These are phyloP conservation scores for Dryas drummondii DNA, from an alignment of 306 rosid species.

Conservation along the genomic window DNA sequence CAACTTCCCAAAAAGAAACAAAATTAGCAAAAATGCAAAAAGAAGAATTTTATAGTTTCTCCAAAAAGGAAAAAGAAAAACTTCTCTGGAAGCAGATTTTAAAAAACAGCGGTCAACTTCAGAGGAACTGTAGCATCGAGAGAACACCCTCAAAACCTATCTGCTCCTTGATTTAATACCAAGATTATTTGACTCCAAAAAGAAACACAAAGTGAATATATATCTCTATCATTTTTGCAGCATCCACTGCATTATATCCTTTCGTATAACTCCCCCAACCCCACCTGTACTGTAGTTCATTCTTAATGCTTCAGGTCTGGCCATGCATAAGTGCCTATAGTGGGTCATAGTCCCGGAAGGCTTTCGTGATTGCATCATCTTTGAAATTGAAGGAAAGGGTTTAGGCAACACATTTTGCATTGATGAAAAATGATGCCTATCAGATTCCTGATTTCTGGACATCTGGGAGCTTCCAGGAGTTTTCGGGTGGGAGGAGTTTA, in stretches of 20 bases:
- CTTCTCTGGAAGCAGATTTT: not conserved
- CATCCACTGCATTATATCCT: conserved; percentile 81
- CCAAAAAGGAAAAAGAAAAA: not conserved
- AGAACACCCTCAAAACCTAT: conserved; percentile 8
- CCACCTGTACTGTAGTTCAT: conserved; percentile 32
- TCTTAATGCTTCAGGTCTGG: conserved; percentile 29
- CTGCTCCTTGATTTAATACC: not conserved
- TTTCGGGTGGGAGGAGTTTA: conserved; percentile 40
- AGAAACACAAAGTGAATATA: not conserved
- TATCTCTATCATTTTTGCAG: conserved; percentile 34
- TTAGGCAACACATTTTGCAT: conserved; percentile 35
- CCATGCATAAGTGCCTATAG: conserved; percentile 46
- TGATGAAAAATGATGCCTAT: conserved; percentile 59
- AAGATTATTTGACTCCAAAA: not conserved
- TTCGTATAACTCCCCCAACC: conserved; percentile 57
- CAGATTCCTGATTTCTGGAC: conserved; percentile 45
- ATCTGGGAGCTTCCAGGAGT: conserved; percentile 34
- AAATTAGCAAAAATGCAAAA: not conserved
- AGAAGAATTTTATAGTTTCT: not conserved
- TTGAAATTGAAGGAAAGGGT: conserved; percentile 51
- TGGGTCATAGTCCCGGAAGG: conserved; percentile 58
- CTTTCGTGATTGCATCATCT: conserved; percentile 54
- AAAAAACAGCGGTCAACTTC: not conserved
- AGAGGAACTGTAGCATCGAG: not conserved
- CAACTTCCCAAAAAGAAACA: not conserved